phyloP scores from a whole-genome alignment of 2,329 filamentous ascomycete genomes.

The Penicillium sp. region DNA sequence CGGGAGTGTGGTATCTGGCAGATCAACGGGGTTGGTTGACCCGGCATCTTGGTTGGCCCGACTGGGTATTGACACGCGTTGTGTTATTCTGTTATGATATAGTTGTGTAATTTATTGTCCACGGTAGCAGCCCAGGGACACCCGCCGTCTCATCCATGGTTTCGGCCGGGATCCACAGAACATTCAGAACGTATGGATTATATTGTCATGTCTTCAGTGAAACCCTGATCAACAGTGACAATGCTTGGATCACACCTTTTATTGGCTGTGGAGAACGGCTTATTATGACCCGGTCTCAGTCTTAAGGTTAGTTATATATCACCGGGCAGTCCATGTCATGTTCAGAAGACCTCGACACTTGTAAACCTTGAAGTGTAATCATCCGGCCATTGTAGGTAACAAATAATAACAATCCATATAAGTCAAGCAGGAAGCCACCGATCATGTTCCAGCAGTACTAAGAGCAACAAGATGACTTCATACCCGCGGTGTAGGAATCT shows the following conservation, averaged over 20 bases:
- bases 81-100: background rate
- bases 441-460: background rate
- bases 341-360: too few relatives aligned
- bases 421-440: background rate
- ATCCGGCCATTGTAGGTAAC: background rate
- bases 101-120: background rate
- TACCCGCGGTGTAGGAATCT: background rate
- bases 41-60: background rate
- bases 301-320: background rate
- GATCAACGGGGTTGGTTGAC: conserved; percentile 1
- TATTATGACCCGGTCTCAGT: background rate
- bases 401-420: background rate
- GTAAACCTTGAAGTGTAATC: background rate
- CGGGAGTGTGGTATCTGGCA: background rate
- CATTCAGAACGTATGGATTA: background rate
- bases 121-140: background rate
- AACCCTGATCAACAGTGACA: background rate
- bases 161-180: background rate
- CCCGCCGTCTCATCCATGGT: background rate
- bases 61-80: background rate
- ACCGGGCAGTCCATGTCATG: too few relatives aligned
- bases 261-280: background rate
- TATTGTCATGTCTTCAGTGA: background rate
- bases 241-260: background rate
- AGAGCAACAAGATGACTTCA: conserved; percentile 1